Evolutionary conservation across 768 basidiomycete species (phyloP).

Genomic region (Kwoniella dejecticola): DNA sequence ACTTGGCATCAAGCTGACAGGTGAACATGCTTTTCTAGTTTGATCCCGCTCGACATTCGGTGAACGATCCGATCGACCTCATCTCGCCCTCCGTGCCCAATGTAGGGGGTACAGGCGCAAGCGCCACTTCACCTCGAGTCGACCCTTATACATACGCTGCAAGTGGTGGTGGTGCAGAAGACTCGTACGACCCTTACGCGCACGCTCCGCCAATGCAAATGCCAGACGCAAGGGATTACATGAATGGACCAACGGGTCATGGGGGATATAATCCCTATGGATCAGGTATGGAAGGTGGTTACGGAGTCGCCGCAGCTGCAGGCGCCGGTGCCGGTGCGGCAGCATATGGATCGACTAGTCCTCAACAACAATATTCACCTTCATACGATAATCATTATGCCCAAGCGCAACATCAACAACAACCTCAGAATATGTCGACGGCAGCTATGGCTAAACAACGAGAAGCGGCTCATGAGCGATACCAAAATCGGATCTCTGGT

Average conservation of each 20-base stretch:
- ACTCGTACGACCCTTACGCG: constrained; percentile 35
- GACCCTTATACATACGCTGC: constrained; percentile 47
- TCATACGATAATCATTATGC: constrained; percentile 8
- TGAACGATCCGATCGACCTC: constrained; percentile 46
- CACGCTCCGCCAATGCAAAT: constrained; percentile 42
- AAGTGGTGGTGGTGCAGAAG: constrained; percentile 1
- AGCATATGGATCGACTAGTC: constrained; percentile 21
- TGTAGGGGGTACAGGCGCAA: constrained; percentile 23
- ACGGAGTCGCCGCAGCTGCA: constrained; percentile 34
- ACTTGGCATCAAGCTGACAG: not conserved
- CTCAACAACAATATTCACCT: constrained; percentile 6
- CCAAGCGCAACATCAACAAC: constrained; percentile 1
- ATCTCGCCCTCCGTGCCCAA: constrained; percentile 42
- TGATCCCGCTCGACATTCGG: constrained; percentile 47
- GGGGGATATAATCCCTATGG: constrained; percentile 31
- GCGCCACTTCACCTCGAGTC: constrained; percentile 26
- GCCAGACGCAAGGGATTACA: constrained; percentile 45
- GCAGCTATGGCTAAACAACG: constrained; percentile 37
- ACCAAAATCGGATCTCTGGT: constrained; percentile 8
- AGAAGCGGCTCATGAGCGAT: constrained; percentile 27
- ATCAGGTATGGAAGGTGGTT: constrained; percentile 36
- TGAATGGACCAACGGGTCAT: constrained; percentile 10
- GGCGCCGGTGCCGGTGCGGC: constrained; percentile 33
- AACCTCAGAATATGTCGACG: constrained; percentile 10
- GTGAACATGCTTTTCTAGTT: constrained; percentile 25